phyloP scores from a whole-genome alignment of 164 flowering plant genomes.

The Annona squamosa region DNA sequence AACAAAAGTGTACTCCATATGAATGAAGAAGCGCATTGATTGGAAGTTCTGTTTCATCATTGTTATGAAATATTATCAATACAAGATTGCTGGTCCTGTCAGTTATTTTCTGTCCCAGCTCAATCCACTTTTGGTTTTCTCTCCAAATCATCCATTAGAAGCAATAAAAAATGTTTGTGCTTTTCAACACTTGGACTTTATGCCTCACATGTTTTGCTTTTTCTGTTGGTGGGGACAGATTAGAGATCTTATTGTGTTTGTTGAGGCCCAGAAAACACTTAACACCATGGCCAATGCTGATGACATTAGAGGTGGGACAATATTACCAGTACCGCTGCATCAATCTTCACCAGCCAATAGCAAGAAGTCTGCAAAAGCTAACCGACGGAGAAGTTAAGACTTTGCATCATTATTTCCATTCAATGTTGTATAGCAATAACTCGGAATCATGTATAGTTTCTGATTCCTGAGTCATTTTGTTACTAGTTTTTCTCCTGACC shows the following conservation, averaged over 20 bases:
- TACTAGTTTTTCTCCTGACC: too few species aligned
- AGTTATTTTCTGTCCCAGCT: neutral
- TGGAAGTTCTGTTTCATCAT: too few species aligned
- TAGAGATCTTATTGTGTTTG: constrained; percentile 64
- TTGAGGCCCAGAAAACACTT: constrained; percentile 70
- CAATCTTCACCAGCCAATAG: constrained; percentile 34
- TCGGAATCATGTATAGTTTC: too few species aligned
- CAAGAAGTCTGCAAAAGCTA: constrained; percentile 38
- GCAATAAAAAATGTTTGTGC: neutral
- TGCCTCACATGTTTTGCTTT: neutral
- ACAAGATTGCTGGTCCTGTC: neutral
- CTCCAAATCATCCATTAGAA: too few species aligned
- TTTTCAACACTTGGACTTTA: neutral
- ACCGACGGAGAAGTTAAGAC: constrained; percentile 41
- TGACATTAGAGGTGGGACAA: constrained; percentile 59
- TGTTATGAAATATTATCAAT: too few species aligned
- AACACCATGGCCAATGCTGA: constrained; percentile 46
- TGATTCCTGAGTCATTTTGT: too few species aligned
- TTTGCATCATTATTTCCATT: neutral
- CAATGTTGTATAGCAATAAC: neutral
- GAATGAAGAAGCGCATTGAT: too few species aligned
- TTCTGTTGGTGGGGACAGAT: constrained; percentile 35
- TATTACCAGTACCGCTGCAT: constrained; percentile 51
- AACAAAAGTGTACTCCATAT: too few species aligned
- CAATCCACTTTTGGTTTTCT: too few species aligned